Evolutionary conservation across 495 filamentous ascomycete genomes (phyloP).

Genomic region (Hyaloscypha hepaticicola): DNA sequence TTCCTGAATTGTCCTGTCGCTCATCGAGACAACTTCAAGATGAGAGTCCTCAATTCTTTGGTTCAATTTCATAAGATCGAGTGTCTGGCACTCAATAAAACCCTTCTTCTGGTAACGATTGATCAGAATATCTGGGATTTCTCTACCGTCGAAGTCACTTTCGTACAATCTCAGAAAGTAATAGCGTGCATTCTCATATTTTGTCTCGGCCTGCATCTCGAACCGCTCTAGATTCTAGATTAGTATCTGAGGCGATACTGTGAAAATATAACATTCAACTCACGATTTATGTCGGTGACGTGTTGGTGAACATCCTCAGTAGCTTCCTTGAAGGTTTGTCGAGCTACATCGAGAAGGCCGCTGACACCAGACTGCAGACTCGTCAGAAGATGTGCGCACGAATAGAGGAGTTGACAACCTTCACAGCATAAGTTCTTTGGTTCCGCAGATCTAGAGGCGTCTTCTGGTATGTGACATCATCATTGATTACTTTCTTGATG

Average conservation of each 20-base stretch:
- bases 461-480: conserved; percentile 74
- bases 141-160: conserved; percentile 59
- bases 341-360: conserved; percentile 82
- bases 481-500: conserved; percentile 74
- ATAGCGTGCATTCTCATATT: conserved; percentile 72
- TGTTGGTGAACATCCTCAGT: conserved; percentile 74
- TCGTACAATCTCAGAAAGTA: conserved; percentile 75
- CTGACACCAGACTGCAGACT: conserved; percentile 69
- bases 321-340: conserved; percentile 82
- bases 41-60: conserved; percentile 74
- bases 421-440: conserved; percentile 90
- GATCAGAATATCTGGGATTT: conserved; percentile 70
- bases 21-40: conserved; percentile 77
- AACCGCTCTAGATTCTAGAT: conserved; percentile 44
- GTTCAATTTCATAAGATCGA: conserved; percentile 76
- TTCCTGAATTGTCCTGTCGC: conserved; percentile 66
- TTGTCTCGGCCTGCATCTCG: conserved; percentile 62
- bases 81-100: conserved; percentile 79
- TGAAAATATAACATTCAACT: not conserved
- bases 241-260: not conserved
- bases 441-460: conserved; percentile 85
- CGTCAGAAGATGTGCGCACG: not conserved
- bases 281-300: conserved; percentile 62
- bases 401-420: conserved; percentile 45
- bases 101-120: conserved; percentile 72